Evolutionary conservation across 2,329 filamentous ascomycete genomes (phyloP).

Genomic region (Pseudogymnoascus sp.): DNA sequence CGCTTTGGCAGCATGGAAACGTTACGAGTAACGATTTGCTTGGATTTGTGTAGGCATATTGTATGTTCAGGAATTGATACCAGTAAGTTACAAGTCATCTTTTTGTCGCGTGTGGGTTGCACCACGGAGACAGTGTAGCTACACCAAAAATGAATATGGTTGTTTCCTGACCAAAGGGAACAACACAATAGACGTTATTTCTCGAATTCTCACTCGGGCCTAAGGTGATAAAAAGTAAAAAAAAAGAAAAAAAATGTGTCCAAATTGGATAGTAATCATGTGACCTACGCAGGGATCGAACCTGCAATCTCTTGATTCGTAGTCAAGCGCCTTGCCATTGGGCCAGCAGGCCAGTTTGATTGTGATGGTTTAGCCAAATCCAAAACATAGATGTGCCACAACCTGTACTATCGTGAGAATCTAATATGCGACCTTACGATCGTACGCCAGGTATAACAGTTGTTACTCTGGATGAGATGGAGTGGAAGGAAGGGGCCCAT

Average conservation of each 20-base stretch:
- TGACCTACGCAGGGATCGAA: slow-evolving; percentile 33
- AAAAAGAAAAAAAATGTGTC: not conserved
- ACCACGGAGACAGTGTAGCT: not conserved
- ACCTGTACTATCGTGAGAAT: not conserved
- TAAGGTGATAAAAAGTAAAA: not conserved
- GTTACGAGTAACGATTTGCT: slow-evolving; percentile 1
- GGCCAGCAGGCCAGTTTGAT: slow-evolving; percentile 28
- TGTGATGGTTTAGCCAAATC: not conserved
- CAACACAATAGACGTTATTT: not conserved
- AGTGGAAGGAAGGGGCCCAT: not conserved
- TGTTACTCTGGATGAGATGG: not conserved
- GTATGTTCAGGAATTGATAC: slow-evolving; percentile 5
- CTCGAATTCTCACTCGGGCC: not conserved
- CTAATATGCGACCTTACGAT: not conserved
- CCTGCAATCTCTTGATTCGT: slow-evolving; percentile 44
- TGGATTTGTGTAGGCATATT: slow-evolving; percentile 5
- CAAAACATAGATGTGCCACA: not conserved
- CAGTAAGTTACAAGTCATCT: not conserved
- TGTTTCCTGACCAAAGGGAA: not conserved
- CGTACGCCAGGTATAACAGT: not conserved
- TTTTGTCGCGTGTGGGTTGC: not conserved
- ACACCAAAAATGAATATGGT: not conserved
- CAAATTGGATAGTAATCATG: not conserved
- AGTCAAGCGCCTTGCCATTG: slow-evolving; percentile 44
- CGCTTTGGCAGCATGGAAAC: slow-evolving; percentile 1